Conservation (phyloP, 768 basidiomycete genomes). For the Daedaleopsis sinensis region DNA sequence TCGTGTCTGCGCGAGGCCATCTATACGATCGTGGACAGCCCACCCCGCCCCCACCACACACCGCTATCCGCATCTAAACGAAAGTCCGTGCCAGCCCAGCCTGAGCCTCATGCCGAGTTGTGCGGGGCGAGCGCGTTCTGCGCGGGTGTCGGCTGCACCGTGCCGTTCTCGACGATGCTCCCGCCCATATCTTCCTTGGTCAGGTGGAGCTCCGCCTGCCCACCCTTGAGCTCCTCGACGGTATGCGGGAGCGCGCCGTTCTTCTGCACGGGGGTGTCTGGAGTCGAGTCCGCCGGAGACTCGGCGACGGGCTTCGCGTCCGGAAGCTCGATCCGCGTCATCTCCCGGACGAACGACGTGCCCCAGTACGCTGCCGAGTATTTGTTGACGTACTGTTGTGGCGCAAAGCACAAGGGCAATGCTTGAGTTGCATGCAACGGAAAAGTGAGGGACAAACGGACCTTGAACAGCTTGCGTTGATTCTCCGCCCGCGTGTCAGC, state of each 20-base stretch:
- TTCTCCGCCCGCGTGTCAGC: conserved; percentile 84
- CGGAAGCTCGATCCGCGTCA: conserved; percentile 54
- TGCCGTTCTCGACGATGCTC: conserved; percentile 26
- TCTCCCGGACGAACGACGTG: conserved; percentile 85
- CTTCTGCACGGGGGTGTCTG: background rate
- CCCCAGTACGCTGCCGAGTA: conserved; percentile 95
- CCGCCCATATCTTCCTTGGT: conserved; percentile 29
- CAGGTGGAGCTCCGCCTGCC: conserved; percentile 33
- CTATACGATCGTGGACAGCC: background rate
- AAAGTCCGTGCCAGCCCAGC: too few relatives aligned
- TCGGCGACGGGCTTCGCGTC: conserved; percentile 43
- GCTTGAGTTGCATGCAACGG: background rate
- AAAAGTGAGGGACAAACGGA: conserved; percentile 28
- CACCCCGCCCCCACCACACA: background rate
- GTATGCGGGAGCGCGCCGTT: conserved; percentile 10
- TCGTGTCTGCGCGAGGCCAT: too few relatives aligned
- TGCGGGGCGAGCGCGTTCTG: conserved; percentile 25
- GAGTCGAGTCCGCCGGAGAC: conserved; percentile 7
- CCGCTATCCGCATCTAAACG: background rate
- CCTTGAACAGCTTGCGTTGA: conserved; percentile 92
- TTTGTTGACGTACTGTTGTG: conserved; percentile 77
- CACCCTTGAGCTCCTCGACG: conserved; percentile 28
- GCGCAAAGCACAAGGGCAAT: background rate
- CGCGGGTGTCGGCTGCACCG: conserved; percentile 26
- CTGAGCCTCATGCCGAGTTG: conserved; percentile 12